phyloP scores from a whole-genome alignment of 2,329 filamentous ascomycete genomes.

The Pleurostoma richardsiae region DNA sequence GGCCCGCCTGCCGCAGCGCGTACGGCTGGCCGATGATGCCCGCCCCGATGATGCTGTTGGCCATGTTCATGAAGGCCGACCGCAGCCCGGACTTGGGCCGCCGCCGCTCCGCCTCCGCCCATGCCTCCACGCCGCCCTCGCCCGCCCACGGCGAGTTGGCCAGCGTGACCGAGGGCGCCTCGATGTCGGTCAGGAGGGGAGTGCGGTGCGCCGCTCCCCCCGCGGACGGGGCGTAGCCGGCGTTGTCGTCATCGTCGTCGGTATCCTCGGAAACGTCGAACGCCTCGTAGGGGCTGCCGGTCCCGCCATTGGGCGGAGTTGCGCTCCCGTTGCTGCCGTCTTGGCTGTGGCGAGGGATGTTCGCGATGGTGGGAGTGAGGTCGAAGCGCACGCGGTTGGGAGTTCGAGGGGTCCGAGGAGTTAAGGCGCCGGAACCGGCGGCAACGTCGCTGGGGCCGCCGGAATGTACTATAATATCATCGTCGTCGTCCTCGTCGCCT shows the following conservation, averaged over 20 bases:
- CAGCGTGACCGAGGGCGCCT: conserved; percentile 71
- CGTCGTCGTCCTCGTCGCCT: conserved; percentile 7
- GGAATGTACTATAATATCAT: conserved; percentile 5
- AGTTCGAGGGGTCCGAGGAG: conserved; percentile 52
- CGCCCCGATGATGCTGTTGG: conserved; percentile 89
- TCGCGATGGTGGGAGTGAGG: conserved; percentile 40
- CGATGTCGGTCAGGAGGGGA: conserved; percentile 76
- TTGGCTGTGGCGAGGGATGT: conserved; percentile 14
- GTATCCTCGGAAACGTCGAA: conserved; percentile 12
- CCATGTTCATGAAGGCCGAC: conserved; percentile 99
- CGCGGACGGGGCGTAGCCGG: conserved; percentile 25
- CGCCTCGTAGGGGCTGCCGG: background rate
- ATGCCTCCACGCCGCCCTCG: conserved; percentile 36
- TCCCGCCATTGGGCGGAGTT: conserved; percentile 6
- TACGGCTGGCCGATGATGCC: conserved; percentile 84
- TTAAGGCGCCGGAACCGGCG: background rate
- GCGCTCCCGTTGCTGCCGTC: conserved; percentile 7
- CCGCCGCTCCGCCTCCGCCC: conserved; percentile 47
- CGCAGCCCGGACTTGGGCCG: conserved; percentile 80
- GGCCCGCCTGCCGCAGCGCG: conserved; percentile 87
- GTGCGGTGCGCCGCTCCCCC: conserved; percentile 53
- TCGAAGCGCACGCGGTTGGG: conserved; percentile 73
- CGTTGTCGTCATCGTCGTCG: conserved; percentile 27
- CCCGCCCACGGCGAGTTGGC: conserved; percentile 47
- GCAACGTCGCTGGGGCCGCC: background rate